Conservation (phyloP, 352 stramenopile species). For the Phytopythium litorale region DNA sequence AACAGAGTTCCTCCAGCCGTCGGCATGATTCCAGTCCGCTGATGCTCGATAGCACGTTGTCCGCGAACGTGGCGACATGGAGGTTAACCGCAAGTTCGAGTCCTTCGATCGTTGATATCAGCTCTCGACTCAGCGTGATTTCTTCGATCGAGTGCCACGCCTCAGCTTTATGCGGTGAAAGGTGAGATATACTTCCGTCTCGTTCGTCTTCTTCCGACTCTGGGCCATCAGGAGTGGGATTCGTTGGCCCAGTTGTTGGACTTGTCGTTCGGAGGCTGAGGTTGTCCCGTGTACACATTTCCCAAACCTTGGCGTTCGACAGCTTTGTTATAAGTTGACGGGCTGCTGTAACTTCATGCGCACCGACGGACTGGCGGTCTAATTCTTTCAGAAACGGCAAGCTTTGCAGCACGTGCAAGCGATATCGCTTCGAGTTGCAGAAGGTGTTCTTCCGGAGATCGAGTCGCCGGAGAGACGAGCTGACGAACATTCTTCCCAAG, state of each 20-base stretch:
- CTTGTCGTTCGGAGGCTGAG: neutral
- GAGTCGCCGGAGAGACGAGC: conserved; percentile 26
- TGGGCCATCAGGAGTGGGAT: neutral
- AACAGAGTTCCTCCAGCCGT: conserved; percentile 66
- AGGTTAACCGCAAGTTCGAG: conserved; percentile 53
- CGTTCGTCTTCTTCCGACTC: conserved; percentile 17
- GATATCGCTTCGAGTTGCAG: conserved; percentile 61
- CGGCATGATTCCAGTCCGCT: conserved; percentile 46
- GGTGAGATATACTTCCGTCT: neutral
- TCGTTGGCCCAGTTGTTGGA: neutral
- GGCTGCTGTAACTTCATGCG: conserved; percentile 31
- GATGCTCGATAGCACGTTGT: conserved; percentile 69
- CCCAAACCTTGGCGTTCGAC: conserved; percentile 41
- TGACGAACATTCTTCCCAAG: conserved; percentile 19
- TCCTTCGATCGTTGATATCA: conserved; percentile 52
- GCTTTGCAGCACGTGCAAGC: conserved; percentile 51
- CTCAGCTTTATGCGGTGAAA: conserved; percentile 8
- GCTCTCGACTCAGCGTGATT: conserved; percentile 52
- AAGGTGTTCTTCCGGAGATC: conserved; percentile 74
- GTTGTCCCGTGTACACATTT: conserved; percentile 2
- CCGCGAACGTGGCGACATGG: conserved; percentile 51
- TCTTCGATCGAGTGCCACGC: conserved; percentile 58
- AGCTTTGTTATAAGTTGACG: conserved; percentile 44
- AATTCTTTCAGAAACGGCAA: conserved; percentile 37
- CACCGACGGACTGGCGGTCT: conserved; percentile 45